These are phyloP conservation scores for Halophytophthora polymorphica DNA, from an alignment of 352 stramenopile genomes.

Conservation along the genomic window DNA sequence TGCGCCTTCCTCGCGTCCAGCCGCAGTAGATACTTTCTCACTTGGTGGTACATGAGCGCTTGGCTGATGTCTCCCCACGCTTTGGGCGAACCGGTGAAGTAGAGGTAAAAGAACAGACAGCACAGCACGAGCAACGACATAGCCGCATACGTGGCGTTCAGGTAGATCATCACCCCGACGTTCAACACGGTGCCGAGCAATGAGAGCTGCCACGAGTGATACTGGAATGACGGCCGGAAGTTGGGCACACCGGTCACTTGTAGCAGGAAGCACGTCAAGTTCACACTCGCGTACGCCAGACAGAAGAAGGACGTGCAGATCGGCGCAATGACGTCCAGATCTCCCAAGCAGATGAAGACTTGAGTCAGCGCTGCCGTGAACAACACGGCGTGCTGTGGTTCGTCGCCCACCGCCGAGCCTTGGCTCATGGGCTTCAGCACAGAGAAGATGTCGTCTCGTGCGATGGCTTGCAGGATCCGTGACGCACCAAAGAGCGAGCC, in stretches of 20 bases:
- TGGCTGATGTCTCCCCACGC: conserved; percentile 82
- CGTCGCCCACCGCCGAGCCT: conserved; percentile 57
- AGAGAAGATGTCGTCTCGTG: conserved; percentile 66
- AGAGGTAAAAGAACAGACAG: conserved; percentile 67
- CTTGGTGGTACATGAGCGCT: conserved; percentile 84
- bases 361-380: conserved; percentile 61
- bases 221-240: conserved; percentile 71
- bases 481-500: conserved; percentile 69
- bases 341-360: conserved; percentile 70
- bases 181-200: conserved; percentile 56
- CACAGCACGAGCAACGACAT: conserved; percentile 52
- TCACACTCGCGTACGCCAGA: conserved; percentile 68
- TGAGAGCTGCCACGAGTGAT: conserved; percentile 66
- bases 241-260: conserved; percentile 78
- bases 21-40: conserved; percentile 74
- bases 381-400: conserved; percentile 65
- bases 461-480: conserved; percentile 72
- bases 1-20: conserved; percentile 64
- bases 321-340: conserved; percentile 69
- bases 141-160: conserved; percentile 60
- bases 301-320: conserved; percentile 86
- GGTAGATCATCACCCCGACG: conserved; percentile 71
- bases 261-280: conserved; percentile 72
- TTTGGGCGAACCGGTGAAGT: conserved; percentile 44
- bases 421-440: conserved; percentile 40